Percentiles rank a stretch among this genome's conserved stretches.
phyloP scores from a whole-genome alignment of 441 rosid genomes.

The Adansonia gregorii region DNA sequence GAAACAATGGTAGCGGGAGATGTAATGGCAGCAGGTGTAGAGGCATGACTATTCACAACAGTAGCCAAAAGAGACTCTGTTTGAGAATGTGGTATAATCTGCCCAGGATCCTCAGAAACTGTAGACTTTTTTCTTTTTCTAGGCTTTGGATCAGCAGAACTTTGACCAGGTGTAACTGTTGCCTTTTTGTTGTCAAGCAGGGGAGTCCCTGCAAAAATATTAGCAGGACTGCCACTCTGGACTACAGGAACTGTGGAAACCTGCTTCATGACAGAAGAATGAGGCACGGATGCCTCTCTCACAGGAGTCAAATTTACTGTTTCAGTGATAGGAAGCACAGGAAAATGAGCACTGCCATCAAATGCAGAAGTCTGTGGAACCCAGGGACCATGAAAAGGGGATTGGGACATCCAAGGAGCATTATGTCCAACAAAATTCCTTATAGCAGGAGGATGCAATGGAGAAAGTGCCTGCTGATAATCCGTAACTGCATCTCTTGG shows the following conservation, averaged over 20 bases:
- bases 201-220: conserved; percentile 51
- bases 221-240: conserved; percentile 49
- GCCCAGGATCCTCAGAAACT: conserved; percentile 51
- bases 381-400: conserved; percentile 76
- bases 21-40: conserved; percentile 49
- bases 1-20: conserved; percentile 48
- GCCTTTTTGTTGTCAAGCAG: conserved; percentile 52
- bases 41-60: conserved; percentile 41
- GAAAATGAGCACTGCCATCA: conserved; percentile 61
- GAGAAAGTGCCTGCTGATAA: conserved; percentile 65
- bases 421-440: conserved; percentile 67
- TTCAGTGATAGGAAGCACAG: conserved; percentile 63
- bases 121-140: conserved; percentile 80
- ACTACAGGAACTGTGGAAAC: conserved; percentile 41
- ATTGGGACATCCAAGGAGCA: conserved; percentile 77
- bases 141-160: conserved; percentile 63
- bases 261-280: conserved; percentile 55
- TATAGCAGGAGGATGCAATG: conserved; percentile 64
- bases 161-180: conserved; percentile 50
- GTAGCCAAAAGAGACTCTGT: conserved; percentile 46
- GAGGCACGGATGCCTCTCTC: conserved; percentile 60
- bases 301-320: conserved; percentile 59
- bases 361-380: conserved; percentile 66
- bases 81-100: conserved; percentile 52
- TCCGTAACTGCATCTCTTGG: conserved; percentile 65